Evolutionary conservation across 2,329 filamentous ascomycete species (phyloP).

Genomic region (Talaromyces verruculosus): DNA sequence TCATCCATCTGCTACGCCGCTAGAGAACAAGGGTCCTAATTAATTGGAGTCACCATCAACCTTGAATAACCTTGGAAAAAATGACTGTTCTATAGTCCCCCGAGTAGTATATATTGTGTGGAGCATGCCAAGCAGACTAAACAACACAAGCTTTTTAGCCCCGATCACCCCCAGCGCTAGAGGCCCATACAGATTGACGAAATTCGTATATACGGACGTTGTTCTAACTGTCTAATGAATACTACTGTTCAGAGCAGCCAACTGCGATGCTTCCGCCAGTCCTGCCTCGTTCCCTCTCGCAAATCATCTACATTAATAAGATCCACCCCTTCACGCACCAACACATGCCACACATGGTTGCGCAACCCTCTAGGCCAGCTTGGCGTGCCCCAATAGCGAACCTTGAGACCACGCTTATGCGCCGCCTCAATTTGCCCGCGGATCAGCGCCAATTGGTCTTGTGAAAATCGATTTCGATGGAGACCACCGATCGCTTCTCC

Average conservation of each 20-base stretch:
- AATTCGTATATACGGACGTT: neutral
- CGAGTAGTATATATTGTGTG: neutral
- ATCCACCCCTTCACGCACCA: constrained; percentile 20
- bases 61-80: neutral
- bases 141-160: neutral
- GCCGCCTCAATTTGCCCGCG: constrained; percentile 17
- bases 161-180: neutral
- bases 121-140: constrained; percentile 4
- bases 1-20: neutral
- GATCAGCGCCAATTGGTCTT: constrained; percentile 12
- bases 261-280: constrained; percentile 22
- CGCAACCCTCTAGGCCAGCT: constrained; percentile 19
- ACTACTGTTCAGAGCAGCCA: constrained; percentile 11
- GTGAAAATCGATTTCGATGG: constrained; percentile 13
- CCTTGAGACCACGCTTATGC: constrained; percentile 17
- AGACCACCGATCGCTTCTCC: constrained; percentile 8
- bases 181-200: neutral
- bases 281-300: constrained; percentile 19
- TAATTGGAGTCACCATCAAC: neutral
- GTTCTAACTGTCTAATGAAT: neutral
- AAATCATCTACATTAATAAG: constrained; percentile 22
- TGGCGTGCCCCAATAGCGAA: constrained; percentile 21
- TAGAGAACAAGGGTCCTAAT: neutral
- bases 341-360: constrained; percentile 21
- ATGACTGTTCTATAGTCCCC: neutral